These are phyloP conservation scores for Salix exigua DNA, from an alignment of 345 rosid species.

Conservation along the genomic window DNA sequence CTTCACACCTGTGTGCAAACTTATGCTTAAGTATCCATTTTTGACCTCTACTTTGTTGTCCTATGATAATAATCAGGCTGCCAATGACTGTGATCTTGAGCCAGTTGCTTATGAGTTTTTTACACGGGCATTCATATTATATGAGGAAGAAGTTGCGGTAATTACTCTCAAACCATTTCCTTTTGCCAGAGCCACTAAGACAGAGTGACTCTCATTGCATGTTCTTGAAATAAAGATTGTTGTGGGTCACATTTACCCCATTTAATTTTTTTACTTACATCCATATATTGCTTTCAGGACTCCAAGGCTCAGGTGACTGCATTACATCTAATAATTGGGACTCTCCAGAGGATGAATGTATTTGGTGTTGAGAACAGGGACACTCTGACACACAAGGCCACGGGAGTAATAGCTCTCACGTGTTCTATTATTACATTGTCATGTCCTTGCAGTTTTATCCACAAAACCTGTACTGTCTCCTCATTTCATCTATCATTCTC, in stretches of 20 bases:
- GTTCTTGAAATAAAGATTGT: neutral
- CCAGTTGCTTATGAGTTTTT: constrained; percentile 95
- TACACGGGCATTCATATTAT: constrained; percentile 83
- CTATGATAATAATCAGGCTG: constrained; percentile 52
- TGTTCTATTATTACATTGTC: constrained; percentile 5
- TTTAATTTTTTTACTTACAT: neutral
- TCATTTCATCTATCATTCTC: neutral
- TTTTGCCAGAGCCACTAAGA: neutral
- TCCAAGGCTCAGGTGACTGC: constrained; percentile 96
- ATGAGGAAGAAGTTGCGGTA: constrained; percentile 96
- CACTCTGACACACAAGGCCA: constrained; percentile 89
- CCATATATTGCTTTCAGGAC: constrained; percentile 46
- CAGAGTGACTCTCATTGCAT: neutral
- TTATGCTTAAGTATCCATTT: neutral
- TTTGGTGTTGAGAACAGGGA: constrained; percentile 98
- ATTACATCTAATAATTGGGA: constrained; percentile 78
- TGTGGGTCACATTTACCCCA: neutral
- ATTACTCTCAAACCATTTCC: neutral
- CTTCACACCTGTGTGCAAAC: neutral
- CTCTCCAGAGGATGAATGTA: constrained; percentile 94
- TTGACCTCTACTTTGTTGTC: neutral
- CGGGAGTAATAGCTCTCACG: constrained; percentile 57
- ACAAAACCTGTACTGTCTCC: neutral
- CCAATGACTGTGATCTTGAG: constrained; percentile 86
- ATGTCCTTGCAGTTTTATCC: neutral